These are phyloP conservation scores for Plasmodium malariae DNA, from an alignment of 169 alveolate species.

Conservation along the genomic window DNA sequence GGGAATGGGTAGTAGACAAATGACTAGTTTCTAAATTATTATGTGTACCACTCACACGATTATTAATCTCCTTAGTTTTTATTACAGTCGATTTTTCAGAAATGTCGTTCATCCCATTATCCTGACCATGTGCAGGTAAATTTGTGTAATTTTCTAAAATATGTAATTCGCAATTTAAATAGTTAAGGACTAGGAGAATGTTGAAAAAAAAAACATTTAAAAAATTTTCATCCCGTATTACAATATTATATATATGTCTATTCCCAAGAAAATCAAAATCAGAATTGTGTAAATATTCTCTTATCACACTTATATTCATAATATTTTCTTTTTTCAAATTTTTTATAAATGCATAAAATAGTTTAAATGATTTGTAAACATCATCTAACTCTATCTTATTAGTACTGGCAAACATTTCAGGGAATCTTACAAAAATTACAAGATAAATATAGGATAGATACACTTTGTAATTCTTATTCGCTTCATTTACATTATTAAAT, in stretches of 20 bases:
- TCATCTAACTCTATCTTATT: conserved; percentile 16
- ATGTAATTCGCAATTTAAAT: conserved; percentile 17
- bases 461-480: conserved; percentile 14
- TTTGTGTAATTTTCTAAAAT: not conserved
- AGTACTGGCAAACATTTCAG: conserved; percentile 28
- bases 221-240: conserved; percentile 34
- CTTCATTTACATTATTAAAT: not conserved
- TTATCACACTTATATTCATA: conserved; percentile 1
- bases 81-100: too few species aligned
- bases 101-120: too few species aligned
- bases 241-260: conserved; percentile 32
- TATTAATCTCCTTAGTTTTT: too few species aligned
- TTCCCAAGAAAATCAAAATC: conserved; percentile 34
- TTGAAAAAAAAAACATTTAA: conserved; percentile 39
- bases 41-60: too few species aligned
- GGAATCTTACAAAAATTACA: conserved; percentile 25
- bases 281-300: conserved; percentile 14
- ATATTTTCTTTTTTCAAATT: conserved; percentile 30
- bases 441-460: conserved; percentile 36
- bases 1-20: too few species aligned
- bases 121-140: not conserved
- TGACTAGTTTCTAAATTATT: too few species aligned
- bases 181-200: conserved; percentile 16
- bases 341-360: conserved; percentile 14
- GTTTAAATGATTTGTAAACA: conserved; percentile 35